Evolutionary conservation across 139 green algal genomes (phyloP), one percentile per base, ranked within the genome.

Genomic region (Coelastrella sp.): DNA sequence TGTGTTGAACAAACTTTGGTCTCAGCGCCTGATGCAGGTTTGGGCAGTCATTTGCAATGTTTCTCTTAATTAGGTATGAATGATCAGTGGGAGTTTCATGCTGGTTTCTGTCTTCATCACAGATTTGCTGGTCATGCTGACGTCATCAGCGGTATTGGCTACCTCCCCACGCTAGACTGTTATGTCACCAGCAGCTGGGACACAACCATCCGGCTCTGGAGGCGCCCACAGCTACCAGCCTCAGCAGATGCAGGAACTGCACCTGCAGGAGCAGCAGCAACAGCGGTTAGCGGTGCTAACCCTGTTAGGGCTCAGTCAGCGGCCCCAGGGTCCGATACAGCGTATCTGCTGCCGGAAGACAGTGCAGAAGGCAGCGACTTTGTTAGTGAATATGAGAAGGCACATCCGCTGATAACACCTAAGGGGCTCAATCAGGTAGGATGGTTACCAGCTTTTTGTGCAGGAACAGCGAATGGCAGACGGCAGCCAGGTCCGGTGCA

Each of bases 111-210:
- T 68, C 61, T 68, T 68, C 61, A n/a, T 68, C 10, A 10, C 68
- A 94, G 89, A 74, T 96, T 95, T 83, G 73, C 75, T 7, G 95
- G 95, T 19, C 95, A 96, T 91, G 78, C 81, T 4, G 95, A 97
- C 65, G 87, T 96, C 6, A 92, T 96, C 74, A 88, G 93, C 11
- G 87, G 80, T 54, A 93, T 97, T 17, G 86, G 61, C n/a, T 96
- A 95, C 90, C 83, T 97, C 56, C 66, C 78, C 11, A 91, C 93
- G 57, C 91, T 84, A 68, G 90, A 94, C 83, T 90, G 91, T 66
- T 96, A 95, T 77, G 83, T 96, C 8, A 96, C 93, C 5, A 84
- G 81, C 81, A 85, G 80, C 74, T 92, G 89, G 82, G 89, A 85
- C 60, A 73, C 13, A 5, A 32, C 81, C 13, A 64, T 95, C 73